Conservation (phyloP, 2,329 filamentous ascomycete species). For the Thielaviopsis cerberus region DNA sequence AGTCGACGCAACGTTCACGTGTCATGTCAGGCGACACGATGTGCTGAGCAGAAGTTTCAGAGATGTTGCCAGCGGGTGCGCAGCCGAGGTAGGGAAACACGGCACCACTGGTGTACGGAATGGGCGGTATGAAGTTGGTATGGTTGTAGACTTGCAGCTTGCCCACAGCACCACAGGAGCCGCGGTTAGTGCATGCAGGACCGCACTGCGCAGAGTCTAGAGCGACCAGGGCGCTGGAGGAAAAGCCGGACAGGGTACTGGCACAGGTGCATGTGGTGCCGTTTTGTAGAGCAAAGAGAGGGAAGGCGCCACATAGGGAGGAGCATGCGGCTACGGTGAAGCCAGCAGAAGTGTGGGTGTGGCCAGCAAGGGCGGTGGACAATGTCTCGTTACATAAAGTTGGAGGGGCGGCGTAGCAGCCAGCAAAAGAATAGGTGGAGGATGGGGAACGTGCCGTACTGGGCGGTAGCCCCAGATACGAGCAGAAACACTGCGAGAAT, state of each 20-base stretch:
- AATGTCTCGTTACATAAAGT: neutral
- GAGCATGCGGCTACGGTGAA: neutral
- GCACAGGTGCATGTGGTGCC: neutral
- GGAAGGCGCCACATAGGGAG: neutral
- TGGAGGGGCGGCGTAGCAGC: neutral
- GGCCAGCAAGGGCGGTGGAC: neutral
- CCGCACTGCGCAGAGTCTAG: neutral
- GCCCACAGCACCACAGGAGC: neutral
- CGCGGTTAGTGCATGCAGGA: neutral
- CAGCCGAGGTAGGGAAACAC: conserved; percentile 8
- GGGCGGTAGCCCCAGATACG: neutral
- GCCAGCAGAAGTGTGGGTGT: neutral
- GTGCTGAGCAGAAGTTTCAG: neutral
- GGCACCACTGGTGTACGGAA: neutral
- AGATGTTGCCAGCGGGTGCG: neutral
- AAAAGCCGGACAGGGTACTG: neutral
- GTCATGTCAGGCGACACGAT: conserved; percentile 6
- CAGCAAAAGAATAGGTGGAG: neutral
- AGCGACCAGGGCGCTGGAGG: neutral
- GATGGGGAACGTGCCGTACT: neutral
- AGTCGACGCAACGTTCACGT: neutral
- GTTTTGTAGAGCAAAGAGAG: neutral
- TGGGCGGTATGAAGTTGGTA: neutral
- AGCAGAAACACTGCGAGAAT: neutral
- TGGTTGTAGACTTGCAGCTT: neutral